Evolutionary conservation across 805 yeast genomes (phyloP), one percentile per base, ranked within the genome.

Genomic region (Saccharomycopsis schoenii): DNA sequence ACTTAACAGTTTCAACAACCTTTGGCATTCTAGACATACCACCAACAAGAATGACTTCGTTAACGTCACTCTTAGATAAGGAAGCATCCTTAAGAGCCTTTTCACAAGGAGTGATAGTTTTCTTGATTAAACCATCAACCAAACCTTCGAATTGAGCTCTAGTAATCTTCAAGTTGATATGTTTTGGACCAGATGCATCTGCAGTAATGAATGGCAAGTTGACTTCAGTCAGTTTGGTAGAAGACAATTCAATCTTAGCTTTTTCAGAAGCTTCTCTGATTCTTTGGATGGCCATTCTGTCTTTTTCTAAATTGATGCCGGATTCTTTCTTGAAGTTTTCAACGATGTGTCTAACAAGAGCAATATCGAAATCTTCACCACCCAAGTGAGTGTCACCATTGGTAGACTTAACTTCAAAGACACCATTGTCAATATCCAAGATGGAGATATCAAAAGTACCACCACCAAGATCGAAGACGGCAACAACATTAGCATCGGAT

Each of bases 371-470:
- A 77, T 88, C 96, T 79, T 88, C 96, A 80, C 96, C 96, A 79
- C 96, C 96, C 73, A 88, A 79, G 78, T 88, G 96, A 68, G 96
- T 88, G 78, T 88, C 94, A 85, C 96, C 97, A 78, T 92, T 92
- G 73, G 97, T 91, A 65, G 97, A 89, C 80, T 91, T 91, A 75
- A 91, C 97, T 82, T 91, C 97, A 71, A 91, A 91, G 68, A 91
- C 97, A 82, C 97, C 97, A 73, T 91, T 90, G 79, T 92, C 97
- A 70, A 91, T 92, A 81, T 92, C 97, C 73, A 91, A 83, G 74
- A 91, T 89, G 69, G 97, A 91, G 77, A 91, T 87, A 87, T 91
- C 97, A 75, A 91, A 91, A 71, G 97, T 91, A 85, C 97, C 97
- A 77, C 97, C 97, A 85, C 97, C 97, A 72, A 91, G 83, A 79